These are phyloP conservation scores for Cylindrodendrum hubeiense DNA, from an alignment of 2,329 filamentous ascomycete species.

Conservation along the genomic window DNA sequence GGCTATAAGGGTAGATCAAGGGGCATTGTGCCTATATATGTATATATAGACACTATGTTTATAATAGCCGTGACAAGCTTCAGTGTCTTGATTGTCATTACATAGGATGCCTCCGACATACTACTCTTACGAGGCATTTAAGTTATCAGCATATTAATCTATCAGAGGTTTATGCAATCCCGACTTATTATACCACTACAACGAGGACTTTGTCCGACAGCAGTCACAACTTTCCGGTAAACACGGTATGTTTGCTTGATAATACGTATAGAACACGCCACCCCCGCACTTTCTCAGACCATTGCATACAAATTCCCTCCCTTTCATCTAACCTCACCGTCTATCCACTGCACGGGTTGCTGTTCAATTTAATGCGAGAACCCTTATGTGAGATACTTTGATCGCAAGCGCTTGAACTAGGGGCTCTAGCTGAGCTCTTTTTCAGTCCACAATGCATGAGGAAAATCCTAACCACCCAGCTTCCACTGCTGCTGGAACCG, in stretches of 20 bases:
- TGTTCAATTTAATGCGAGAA: not conserved
- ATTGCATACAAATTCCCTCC: not conserved
- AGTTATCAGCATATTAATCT: not conserved
- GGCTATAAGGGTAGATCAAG: not conserved
- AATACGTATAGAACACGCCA: not conserved
- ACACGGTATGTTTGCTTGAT: not conserved
- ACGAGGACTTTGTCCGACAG: not conserved
- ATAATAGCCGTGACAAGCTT: not conserved
- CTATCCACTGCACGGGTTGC: not conserved
- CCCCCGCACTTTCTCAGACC: not conserved
- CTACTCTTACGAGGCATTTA: not conserved
- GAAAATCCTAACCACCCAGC: not conserved
- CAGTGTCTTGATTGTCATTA: too few species aligned
- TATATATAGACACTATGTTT: not conserved
- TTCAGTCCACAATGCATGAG: slow-evolving; percentile 7
- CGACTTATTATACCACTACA: not conserved
- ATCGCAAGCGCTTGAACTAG: not conserved
- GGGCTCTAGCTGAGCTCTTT: not conserved
- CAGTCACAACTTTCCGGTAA: not conserved
- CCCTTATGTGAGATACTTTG: not conserved
- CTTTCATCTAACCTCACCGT: not conserved
- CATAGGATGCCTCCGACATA: not conserved
- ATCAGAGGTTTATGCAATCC: not conserved
- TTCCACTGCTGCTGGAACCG: not conserved
- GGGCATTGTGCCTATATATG: not conserved